These are phyloP conservation scores for Cyathus striatus DNA, from an alignment of 768 basidiomycete species.

Conservation along the genomic window DNA sequence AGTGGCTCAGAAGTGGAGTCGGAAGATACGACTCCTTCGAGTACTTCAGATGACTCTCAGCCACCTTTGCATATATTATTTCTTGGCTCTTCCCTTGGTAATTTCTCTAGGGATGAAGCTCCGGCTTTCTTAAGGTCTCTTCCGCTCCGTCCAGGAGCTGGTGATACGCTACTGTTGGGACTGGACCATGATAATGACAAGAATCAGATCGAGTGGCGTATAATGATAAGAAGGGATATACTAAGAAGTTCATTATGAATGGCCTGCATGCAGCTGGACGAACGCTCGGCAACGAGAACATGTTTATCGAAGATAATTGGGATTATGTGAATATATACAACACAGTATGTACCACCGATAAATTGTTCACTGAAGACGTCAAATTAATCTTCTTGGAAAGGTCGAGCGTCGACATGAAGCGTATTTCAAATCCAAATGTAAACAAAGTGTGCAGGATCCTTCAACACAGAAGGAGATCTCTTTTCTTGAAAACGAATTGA, in stretches of 20 bases:
- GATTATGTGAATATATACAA: slow-evolving; percentile 62
- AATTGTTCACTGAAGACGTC: too few relatives aligned
- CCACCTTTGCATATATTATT: slow-evolving; percentile 80
- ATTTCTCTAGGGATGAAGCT: slow-evolving; percentile 72
- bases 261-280: slow-evolving; percentile 68
- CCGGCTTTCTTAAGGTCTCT: slow-evolving; percentile 71
- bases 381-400: slow-evolving; percentile 1
- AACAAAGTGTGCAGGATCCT: slow-evolving; percentile 55
- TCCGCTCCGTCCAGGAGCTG: slow-evolving; percentile 67
- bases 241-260: slow-evolving; percentile 80
- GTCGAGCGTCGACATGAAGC: slow-evolving; percentile 65
- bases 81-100: slow-evolving; percentile 89
- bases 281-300: slow-evolving; percentile 56
- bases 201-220: slow-evolving; percentile 79
- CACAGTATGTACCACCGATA: slow-evolving; percentile 29
- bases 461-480: slow-evolving; percentile 33
- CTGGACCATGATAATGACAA: slow-evolving; percentile 79
- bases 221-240: slow-evolving; percentile 73
- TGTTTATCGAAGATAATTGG: slow-evolving; percentile 71
- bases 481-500: slow-evolving; percentile 67
- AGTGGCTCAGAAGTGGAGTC: slow-evolving; percentile 12
- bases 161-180: slow-evolving; percentile 87
- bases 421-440: slow-evolving; percentile 63
- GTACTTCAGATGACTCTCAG: slow-evolving; percentile 33
- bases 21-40: slow-evolving; percentile 34